These are phyloP conservation scores for Pleurotus giganteus DNA, from an alignment of 768 basidiomycete genomes.

Conservation along the genomic window DNA sequence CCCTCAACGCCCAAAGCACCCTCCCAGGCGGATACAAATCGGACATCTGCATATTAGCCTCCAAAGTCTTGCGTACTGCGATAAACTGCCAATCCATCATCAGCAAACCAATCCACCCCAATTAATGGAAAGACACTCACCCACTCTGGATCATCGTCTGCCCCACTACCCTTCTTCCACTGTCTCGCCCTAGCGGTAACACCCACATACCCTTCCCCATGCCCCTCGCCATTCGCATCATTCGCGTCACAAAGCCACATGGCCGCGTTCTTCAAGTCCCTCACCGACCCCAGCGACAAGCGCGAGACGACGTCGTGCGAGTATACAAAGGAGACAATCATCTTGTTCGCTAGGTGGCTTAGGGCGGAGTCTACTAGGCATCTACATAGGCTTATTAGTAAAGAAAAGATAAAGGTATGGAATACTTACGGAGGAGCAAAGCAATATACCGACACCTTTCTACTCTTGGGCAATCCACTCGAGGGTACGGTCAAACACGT, in stretches of 20 bases:
- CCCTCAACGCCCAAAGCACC: constrained; percentile 77
- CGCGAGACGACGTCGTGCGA: constrained; percentile 82
- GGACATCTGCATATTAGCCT: constrained; percentile 78
- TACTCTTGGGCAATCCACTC: constrained; percentile 66
- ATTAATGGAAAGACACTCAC: constrained; percentile 26
- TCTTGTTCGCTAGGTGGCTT: constrained; percentile 52
- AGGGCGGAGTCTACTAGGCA: constrained; percentile 63
- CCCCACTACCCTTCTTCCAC: constrained; percentile 58
- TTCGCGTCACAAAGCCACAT: constrained; percentile 81
- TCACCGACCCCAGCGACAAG: constrained; percentile 73
- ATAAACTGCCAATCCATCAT: constrained; percentile 51
- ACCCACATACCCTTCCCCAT: constrained; percentile 54
- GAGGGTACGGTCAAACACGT: constrained; percentile 69
- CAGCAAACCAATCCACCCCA: not conserved
- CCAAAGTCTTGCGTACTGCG: constrained; percentile 77
- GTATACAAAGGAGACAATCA: constrained; percentile 78
- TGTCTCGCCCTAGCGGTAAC: constrained; percentile 48
- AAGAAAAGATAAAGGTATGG: not conserved
- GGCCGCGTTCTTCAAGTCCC: constrained; percentile 72
- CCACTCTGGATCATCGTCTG: constrained; percentile 55
- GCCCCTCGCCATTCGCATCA: constrained; percentile 35
- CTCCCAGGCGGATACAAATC: constrained; percentile 76
- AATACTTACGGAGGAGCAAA: constrained; percentile 73
- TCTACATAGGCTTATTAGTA: constrained; percentile 29
- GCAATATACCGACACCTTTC: constrained; percentile 72